Evolutionary conservation across 78 protist species (phyloP).

Genomic region (Mantamonas sphyraenae): DNA sequence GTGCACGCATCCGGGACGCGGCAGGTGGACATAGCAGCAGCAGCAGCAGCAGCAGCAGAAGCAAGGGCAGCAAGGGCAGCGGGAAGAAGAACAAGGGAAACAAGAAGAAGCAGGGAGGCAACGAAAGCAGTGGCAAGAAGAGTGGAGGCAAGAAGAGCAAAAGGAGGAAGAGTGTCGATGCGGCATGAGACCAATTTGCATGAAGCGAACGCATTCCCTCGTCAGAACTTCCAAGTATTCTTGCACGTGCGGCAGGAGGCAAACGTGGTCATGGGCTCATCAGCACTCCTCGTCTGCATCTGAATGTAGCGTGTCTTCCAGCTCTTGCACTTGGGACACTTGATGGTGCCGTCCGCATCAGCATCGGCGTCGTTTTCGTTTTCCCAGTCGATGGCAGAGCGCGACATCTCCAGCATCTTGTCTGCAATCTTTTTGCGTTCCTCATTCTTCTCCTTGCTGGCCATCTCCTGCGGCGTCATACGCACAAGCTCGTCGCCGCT

Average conservation of each 20-base stretch:
- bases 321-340: conserved; percentile 68
- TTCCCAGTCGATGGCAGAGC: no score
- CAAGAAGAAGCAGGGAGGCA: no score
- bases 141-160: no score
- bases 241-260: conserved; percentile 54
- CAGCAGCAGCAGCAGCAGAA: no score
- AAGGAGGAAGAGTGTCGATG: no score
- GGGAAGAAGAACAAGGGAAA: no score
- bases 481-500: not conserved
- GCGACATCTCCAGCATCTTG: not conserved
- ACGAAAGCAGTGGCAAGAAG: no score
- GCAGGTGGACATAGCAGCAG: no score
- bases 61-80: no score
- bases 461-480: conserved; percentile 5
- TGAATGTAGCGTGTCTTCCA: conserved; percentile 55
- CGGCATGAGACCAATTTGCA: no score
- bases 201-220: not conserved
- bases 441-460: conserved; percentile 3
- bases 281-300: conserved; percentile 78
- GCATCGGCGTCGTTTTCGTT: no score
- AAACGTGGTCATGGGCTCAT: conserved; percentile 79
- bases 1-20: no score
- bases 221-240: conserved; percentile 42
- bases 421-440: not conserved
- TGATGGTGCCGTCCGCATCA: conserved; percentile 41